phyloP scores from a whole-genome alignment of 345 rosid species.

The Heritiera fomes region DNA sequence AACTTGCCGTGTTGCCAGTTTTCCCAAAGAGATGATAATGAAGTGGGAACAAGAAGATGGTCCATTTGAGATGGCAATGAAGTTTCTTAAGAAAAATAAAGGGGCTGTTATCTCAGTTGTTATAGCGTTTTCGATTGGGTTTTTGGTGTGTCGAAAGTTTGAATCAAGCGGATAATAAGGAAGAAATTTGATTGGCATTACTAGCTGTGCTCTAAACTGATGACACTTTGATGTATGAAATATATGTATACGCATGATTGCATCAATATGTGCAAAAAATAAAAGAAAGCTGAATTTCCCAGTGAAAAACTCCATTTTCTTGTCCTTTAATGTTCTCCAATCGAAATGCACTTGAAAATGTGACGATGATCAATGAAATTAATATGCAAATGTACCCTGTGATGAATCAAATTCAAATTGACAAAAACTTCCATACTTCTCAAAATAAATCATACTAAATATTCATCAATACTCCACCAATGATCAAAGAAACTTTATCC shows the following conservation, averaged over 20 bases:
- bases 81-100: conserved; percentile 11
- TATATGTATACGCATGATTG: neutral
- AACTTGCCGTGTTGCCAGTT: neutral
- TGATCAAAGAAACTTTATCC: neutral
- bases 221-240: neutral
- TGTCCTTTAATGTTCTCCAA: neutral
- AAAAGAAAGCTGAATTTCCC: neutral
- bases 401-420: neutral
- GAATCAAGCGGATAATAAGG: neutral
- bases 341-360: neutral
- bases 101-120: neutral
- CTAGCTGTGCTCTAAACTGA: neutral
- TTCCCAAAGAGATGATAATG: neutral
- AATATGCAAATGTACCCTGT: neutral
- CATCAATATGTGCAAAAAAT: neutral
- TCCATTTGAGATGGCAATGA: conserved; percentile 18
- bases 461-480: neutral
- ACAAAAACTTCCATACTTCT: neutral
- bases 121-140: conserved; percentile 3
- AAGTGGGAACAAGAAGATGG: conserved; percentile 9
- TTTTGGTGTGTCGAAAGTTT: conserved; percentile 8
- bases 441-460: neutral
- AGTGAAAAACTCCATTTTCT: neutral
- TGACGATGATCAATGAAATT: neutral
- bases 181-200: neutral